Base-by-base conservation (phyloP, 192 early-diverging fungal species). In the Fimicolochytrium jonesii region DNA sequence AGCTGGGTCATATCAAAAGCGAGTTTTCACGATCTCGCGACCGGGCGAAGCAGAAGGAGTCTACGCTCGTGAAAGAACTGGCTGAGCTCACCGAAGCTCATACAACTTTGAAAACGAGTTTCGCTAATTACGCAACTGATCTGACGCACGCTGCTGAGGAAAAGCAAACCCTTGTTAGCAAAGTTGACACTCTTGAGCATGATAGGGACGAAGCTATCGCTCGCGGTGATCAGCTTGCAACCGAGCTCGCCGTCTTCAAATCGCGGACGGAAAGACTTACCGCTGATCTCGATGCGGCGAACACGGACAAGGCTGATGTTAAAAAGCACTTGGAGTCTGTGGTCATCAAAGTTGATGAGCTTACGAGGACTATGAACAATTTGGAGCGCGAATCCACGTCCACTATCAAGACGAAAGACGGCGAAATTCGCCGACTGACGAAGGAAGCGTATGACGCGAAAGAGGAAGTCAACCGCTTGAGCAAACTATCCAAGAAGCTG, bases 261-360 rank as follows among this genome's bases (percentile, higher is more conserved):
- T 32, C 20, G 20, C 39, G 74, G 11, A 76, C 68, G 35, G 46
- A 36, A 17, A 56, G 51, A 4, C 43, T 74, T 17, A 34, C 48
- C 23, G 41, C 55, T 31, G 53, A 70, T 1, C 33, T 68, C 11
- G 61, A 54, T 20, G 17, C 4, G 28, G 64, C 64, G 5, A 10
- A 22, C 1, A 46, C 23, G 9, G 66, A 73, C 36, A 23, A 45
- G 6, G 48, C 49, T 23, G 70, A 71, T 35, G 56, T 77, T 48
- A 68, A 76, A 37, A 72, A 66, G 11, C 69, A 77, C 29, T 63
- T 78, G 13, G 70, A 75, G 23, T 67, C 66, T 3, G 77, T 73
- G 1, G 36, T 76, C 6, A 39, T 54, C 37, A 77, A 74, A 45
- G 68, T 75, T 4, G 60, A 46, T 20, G 67, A 78, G 47, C 72